A percentile compares a stretch with the other conserved stretches of the same genome.
These are phyloP conservation scores for Bidens hawaiensis DNA, from an alignment of 140 eudicot genomes.

Conservation along the genomic window DNA sequence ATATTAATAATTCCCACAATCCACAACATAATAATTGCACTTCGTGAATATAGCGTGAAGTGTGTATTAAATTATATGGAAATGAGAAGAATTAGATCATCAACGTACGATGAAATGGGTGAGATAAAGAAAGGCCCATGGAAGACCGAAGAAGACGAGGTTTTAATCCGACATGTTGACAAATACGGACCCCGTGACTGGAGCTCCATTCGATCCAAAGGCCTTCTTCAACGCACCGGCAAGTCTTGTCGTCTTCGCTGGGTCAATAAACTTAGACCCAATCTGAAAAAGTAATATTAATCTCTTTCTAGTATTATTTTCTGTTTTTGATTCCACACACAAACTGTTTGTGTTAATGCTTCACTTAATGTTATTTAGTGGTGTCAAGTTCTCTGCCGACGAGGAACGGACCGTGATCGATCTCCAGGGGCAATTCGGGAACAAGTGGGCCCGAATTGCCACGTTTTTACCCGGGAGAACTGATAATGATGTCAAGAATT, in stretches of 20 bases:
- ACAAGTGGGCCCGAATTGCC: slow-evolving; percentile 94
- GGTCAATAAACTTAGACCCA: slow-evolving; percentile 95
- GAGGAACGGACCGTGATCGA: slow-evolving; percentile 83
- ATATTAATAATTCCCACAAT: not conserved
- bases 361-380: slow-evolving; percentile 51
- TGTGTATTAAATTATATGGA: slow-evolving; percentile 4
- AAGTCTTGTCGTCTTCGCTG: slow-evolving; percentile 98
- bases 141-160: slow-evolving; percentile 91
- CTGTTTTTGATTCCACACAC: not conserved
- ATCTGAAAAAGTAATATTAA: slow-evolving; percentile 60
- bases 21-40: too few relatives aligned
- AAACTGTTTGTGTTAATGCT: slow-evolving; percentile 6
- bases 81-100: slow-evolving; percentile 28
- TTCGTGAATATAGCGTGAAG: too few relatives aligned
- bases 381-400: slow-evolving; percentile 89
- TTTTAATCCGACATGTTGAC: slow-evolving; percentile 61
- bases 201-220: slow-evolving; percentile 99
- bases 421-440: slow-evolving; percentile 73
- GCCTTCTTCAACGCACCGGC: slow-evolving; percentile 89
- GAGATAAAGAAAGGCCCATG: slow-evolving; percentile 95
- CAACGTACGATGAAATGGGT: slow-evolving; percentile 39
- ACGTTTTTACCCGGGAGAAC: slow-evolving; percentile 81
- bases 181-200: slow-evolving; percentile 85
- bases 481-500: slow-evolving; percentile 95
- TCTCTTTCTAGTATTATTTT: not conserved